Conservation (phyloP, 2,329 filamentous ascomycete species). For the Fusarium azukiicola region DNA sequence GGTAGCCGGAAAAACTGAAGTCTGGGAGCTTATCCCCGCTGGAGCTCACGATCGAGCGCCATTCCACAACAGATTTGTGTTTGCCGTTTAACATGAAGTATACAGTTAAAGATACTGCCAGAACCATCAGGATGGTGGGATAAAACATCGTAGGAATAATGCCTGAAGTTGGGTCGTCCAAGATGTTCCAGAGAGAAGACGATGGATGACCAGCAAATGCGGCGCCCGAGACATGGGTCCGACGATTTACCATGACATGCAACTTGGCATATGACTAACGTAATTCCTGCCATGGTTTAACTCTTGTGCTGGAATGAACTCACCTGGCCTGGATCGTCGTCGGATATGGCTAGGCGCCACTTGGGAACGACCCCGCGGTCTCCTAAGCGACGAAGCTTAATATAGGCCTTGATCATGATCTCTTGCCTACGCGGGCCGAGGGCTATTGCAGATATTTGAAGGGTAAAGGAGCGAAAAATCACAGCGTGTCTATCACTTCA, state of each 20-base stretch:
- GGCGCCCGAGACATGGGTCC: background rate
- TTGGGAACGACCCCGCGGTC: background rate
- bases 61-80: conserved; percentile 30
- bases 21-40: conserved; percentile 46
- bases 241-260: background rate
- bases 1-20: conserved; percentile 50
- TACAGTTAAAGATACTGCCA: conserved; percentile 18
- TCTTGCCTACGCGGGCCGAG: too few species aligned
- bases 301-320: background rate
- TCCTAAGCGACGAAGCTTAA: conserved; percentile 1
- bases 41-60: conserved; percentile 29
- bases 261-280: background rate
- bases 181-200: background rate
- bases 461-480: too few species aligned
- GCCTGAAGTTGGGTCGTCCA: background rate
- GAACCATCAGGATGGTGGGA: conserved; percentile 21
- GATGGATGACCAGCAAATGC: conserved; percentile 2
- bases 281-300: background rate
- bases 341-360: background rate
- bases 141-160: background rate
- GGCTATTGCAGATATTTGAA: too few species aligned
- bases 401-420: too few species aligned
- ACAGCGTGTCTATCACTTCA: too few species aligned
- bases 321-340: conserved; percentile 1
- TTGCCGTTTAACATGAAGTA: conserved; percentile 32